phyloP scores from a whole-genome alignment of 2,329 filamentous ascomycete species.

The Paraconiothyrium brasiliense region DNA sequence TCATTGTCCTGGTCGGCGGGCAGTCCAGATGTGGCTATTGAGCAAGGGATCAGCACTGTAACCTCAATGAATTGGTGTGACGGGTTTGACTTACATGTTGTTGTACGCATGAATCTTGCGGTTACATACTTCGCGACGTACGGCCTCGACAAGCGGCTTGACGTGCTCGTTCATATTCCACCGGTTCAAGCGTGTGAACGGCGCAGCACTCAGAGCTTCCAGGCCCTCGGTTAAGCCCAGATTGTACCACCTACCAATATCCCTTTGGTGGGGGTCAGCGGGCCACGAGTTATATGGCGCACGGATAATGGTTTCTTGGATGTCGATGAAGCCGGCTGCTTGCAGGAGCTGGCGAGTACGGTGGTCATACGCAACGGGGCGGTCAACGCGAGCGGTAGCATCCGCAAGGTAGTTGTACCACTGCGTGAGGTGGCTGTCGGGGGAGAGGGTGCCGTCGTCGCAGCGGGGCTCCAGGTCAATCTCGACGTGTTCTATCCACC shows the following conservation, averaged over 20 bases:
- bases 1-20: slow-evolving; percentile 55
- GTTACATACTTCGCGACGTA: slow-evolving; percentile 74
- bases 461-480: slow-evolving; percentile 82
- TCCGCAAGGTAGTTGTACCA: slow-evolving; percentile 77
- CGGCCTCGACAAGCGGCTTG: slow-evolving; percentile 67
- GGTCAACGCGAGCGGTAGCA: slow-evolving; percentile 72
- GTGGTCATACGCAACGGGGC: slow-evolving; percentile 72
- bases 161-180: slow-evolving; percentile 71
- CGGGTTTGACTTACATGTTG: slow-evolving; percentile 70
- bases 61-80: slow-evolving; percentile 38
- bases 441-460: slow-evolving; percentile 70
- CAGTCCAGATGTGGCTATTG: slow-evolving; percentile 59
- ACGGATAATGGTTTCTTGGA: slow-evolving; percentile 73
- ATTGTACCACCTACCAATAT: slow-evolving; percentile 85
- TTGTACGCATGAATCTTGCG: slow-evolving; percentile 77
- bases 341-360: slow-evolving; percentile 70
- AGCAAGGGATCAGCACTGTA: slow-evolving; percentile 44
- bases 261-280: slow-evolving; percentile 68
- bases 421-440: slow-evolving; percentile 66
- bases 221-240: slow-evolving; percentile 77
- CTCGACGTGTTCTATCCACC: slow-evolving; percentile 86
- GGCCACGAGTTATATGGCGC: slow-evolving; percentile 81
- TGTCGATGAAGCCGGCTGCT: slow-evolving; percentile 79
- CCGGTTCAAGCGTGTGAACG: slow-evolving; percentile 71
- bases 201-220: slow-evolving; percentile 75